phyloP scores from a whole-genome alignment of 2,329 filamentous ascomycete species.

The Plenodomus biglobosus region DNA sequence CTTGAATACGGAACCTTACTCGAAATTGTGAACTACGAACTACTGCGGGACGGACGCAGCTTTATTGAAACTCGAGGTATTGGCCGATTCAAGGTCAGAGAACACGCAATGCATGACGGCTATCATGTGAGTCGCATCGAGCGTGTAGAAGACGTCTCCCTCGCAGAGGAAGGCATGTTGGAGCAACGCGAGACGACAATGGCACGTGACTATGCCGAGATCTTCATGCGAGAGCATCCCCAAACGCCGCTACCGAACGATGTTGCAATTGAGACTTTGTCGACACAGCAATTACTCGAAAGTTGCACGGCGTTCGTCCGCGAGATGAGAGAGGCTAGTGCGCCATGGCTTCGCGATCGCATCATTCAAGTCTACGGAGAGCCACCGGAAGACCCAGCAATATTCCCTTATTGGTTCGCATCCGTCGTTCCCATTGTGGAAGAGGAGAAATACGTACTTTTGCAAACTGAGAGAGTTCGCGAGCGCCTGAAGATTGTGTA shows the following conservation, averaged over 20 bases:
- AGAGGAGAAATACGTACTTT: conserved; percentile 74
- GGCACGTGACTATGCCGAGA: conserved; percentile 39
- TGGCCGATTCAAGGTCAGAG: conserved; percentile 72
- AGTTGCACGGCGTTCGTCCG: conserved; percentile 67
- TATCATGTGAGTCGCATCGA: conserved; percentile 77
- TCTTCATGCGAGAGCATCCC: conserved; percentile 40
- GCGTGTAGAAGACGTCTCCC: conserved; percentile 76
- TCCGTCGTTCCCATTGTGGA: conserved; percentile 77
- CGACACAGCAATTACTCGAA: conserved; percentile 70
- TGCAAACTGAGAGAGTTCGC: conserved; percentile 73
- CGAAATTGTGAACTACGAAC: conserved; percentile 71
- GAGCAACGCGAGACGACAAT: conserved; percentile 68
- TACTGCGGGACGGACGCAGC: conserved; percentile 77
- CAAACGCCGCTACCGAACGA: conserved; percentile 23
- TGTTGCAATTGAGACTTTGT: conserved; percentile 56
- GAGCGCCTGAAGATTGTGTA: conserved; percentile 82
- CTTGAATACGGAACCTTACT: conserved; percentile 77
- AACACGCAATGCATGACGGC: conserved; percentile 68
- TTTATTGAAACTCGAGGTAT: conserved; percentile 76
- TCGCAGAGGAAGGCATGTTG: conserved; percentile 75
- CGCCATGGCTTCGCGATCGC: conserved; percentile 72
- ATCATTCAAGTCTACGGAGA: conserved; percentile 75
- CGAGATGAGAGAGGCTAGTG: conserved; percentile 68
- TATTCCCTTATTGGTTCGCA: conserved; percentile 90
- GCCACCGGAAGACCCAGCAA: conserved; percentile 71